These are phyloP conservation scores for Boletus rubropictus DNA, from an alignment of 768 basidiomycete species.

Conservation along the genomic window DNA sequence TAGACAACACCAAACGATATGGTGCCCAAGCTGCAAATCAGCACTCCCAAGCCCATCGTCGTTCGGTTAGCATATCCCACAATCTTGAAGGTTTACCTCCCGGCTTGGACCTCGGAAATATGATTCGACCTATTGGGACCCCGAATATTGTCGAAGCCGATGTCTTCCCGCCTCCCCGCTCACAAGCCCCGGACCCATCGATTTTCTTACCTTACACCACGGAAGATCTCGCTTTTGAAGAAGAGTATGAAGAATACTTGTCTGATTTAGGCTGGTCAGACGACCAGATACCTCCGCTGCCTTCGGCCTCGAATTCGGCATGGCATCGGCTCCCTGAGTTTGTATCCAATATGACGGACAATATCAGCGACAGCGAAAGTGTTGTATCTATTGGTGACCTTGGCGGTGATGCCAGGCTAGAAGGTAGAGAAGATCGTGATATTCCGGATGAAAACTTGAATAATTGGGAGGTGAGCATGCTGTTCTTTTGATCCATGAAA, in stretches of 20 bases:
- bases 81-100: slow-evolving; percentile 71
- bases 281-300: slow-evolving; percentile 40
- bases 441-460: slow-evolving; percentile 76
- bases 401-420: slow-evolving; percentile 69
- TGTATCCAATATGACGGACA: slow-evolving; percentile 75
- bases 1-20: slow-evolving; percentile 91
- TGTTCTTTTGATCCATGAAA: not conserved
- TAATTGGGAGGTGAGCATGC: slow-evolving; percentile 82
- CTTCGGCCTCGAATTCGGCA: slow-evolving; percentile 43
- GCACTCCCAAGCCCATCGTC: slow-evolving; percentile 60
- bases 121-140: slow-evolving; percentile 70
- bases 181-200: slow-evolving; percentile 76
- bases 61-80: slow-evolving; percentile 80
- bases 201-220: slow-evolving; percentile 88
- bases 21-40: slow-evolving; percentile 49
- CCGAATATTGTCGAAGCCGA: slow-evolving; percentile 79
- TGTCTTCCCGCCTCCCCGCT: slow-evolving; percentile 91
- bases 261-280: slow-evolving; percentile 80
- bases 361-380: slow-evolving; percentile 92
- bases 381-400: slow-evolving; percentile 87
- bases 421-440: slow-evolving; percentile 59
- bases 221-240: slow-evolving; percentile 92
- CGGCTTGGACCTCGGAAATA: slow-evolving; percentile 67
- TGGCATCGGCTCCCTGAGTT: slow-evolving; percentile 83
- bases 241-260: slow-evolving; percentile 94